These are phyloP conservation scores for Botryobasidium botryosum DNA, from an alignment of 768 basidiomycete genomes.

Conservation along the genomic window DNA sequence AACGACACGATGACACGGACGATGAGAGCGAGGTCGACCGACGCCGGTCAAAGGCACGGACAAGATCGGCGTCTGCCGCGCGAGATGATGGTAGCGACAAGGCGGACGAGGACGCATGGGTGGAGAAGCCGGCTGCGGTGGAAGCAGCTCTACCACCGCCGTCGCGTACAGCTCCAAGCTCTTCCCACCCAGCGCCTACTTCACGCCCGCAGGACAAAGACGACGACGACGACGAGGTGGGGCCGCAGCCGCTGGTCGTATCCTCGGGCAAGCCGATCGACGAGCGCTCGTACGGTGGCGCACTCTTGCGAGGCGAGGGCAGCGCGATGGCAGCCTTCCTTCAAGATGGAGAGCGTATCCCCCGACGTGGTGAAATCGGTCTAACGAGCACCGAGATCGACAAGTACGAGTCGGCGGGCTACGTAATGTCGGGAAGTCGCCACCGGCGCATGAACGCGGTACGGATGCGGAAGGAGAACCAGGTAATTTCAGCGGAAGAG, in stretches of 20 bases:
- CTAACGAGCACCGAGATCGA: constrained; percentile 78
- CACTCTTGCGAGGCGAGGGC: constrained; percentile 85
- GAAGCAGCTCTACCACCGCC: not conserved
- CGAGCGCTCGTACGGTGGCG: constrained; percentile 78
- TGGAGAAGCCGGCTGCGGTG: constrained; percentile 32
- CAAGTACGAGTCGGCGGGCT: constrained; percentile 73
- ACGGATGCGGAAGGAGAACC: constrained; percentile 97
- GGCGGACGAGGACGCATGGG: constrained; percentile 41
- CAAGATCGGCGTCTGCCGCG: constrained; percentile 11
- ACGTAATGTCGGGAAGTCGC: constrained; percentile 93
- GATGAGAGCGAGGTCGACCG: constrained; percentile 35
- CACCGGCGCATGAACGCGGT: constrained; percentile 98
- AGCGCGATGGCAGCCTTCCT: constrained; percentile 97
- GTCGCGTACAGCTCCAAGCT: constrained; percentile 8
- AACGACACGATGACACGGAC: not conserved
- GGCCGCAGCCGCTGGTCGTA: constrained; percentile 51
- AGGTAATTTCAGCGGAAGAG: constrained; percentile 97
- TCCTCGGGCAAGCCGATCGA: constrained; percentile 38
- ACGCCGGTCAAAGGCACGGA: not conserved
- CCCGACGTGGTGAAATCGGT: constrained; percentile 97
- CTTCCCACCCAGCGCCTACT: constrained; percentile 11
- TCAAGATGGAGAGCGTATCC: constrained; percentile 75
- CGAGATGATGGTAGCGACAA: constrained; percentile 19
- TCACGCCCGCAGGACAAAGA: constrained; percentile 21
- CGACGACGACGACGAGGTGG: constrained; percentile 49